Base-by-base conservation (phyloP, 2,329 filamentous ascomycete genomes). In the Paraphoma sp. region DNA sequence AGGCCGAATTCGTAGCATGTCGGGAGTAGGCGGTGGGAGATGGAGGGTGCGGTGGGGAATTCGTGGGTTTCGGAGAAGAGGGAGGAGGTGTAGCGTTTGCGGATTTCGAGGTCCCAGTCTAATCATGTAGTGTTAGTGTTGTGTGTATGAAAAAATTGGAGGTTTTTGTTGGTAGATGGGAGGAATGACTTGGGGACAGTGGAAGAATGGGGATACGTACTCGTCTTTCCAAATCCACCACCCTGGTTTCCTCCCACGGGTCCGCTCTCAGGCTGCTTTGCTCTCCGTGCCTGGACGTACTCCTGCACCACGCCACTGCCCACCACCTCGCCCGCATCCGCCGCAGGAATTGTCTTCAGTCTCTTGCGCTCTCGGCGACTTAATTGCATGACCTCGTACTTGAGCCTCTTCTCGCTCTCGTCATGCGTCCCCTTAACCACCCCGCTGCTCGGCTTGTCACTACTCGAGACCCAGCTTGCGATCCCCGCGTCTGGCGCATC, bases 171-270 rank as follows among this genome's bases (percentile, higher is more conserved):
- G n/a, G n/a, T n/a, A n/a, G n/a, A n/a, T n/a, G n/a, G n/a, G n/a
- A n/a, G n/a, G n/a, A n/a, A n/a, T n/a, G n/a, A n/a, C n/a, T n/a
- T n/a, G n/a, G n/a, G n/a, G n/a, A n/a, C n/a, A n/a, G n/a, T n/a
- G n/a, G n/a, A n/a, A n/a, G 4, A 6, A 14, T n/a, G 6, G 40
- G 40, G 11, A 29, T 29, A 78, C 88, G 73, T 82, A 92, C 89
- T 87, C 36, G 84, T 96, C 82, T 94, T 92, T 64, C 91, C 93
- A 45, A 94, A 83, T 17, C 89, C 89, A 31, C 87, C 89, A 29
- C 87, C 89, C 23, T 89, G 89, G 33, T 69, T 87, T 88, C 67
- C 70, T 29, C 88, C 83, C 10, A 48, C 51, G 28, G 89, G 87
- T 8, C 87, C 84, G 54, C 91, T 86, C 30, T 88, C 84, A 29